Evolutionary conservation across 306 rosid species (phyloP).

Genomic region (Acacia acuminata): DNA sequence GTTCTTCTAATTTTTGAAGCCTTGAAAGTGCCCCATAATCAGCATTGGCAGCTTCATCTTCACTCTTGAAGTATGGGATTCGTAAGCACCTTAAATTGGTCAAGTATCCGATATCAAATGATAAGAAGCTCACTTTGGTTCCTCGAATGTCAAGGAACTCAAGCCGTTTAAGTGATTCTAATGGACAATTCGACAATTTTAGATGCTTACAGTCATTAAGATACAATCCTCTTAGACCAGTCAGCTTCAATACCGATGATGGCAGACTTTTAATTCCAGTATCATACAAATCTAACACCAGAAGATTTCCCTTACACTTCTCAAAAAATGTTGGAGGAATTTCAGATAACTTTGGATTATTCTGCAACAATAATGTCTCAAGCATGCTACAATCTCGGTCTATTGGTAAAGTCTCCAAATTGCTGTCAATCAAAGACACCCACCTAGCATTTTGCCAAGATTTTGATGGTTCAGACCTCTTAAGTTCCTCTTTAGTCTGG

Average conservation of each 20-base stretch:
- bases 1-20: slow-evolving; percentile 25
- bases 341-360: background rate
- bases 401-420: background rate
- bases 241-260: slow-evolving; percentile 8
- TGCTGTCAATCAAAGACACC: slow-evolving; percentile 21
- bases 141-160: slow-evolving; percentile 26
- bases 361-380: slow-evolving; percentile 5
- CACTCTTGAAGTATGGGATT: slow-evolving; percentile 1
- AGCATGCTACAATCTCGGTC: background rate
- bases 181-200: background rate
- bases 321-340: background rate
- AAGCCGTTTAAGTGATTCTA: slow-evolving; percentile 9
- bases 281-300: slow-evolving; percentile 7
- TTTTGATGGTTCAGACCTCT: background rate
- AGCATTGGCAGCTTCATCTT: background rate
- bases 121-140: background rate
- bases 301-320: slow-evolving; percentile 1
- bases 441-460: slow-evolving; percentile 4
- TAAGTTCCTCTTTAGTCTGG: background rate
- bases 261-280: background rate
- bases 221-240: background rate
- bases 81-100: slow-evolving; percentile 12
- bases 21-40: background rate
- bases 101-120: slow-evolving; percentile 11
- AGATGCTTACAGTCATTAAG: slow-evolving; percentile 16